These are phyloP conservation scores for Erythrophleum fordii DNA, from an alignment of 306 rosid genomes.

Conservation along the genomic window DNA sequence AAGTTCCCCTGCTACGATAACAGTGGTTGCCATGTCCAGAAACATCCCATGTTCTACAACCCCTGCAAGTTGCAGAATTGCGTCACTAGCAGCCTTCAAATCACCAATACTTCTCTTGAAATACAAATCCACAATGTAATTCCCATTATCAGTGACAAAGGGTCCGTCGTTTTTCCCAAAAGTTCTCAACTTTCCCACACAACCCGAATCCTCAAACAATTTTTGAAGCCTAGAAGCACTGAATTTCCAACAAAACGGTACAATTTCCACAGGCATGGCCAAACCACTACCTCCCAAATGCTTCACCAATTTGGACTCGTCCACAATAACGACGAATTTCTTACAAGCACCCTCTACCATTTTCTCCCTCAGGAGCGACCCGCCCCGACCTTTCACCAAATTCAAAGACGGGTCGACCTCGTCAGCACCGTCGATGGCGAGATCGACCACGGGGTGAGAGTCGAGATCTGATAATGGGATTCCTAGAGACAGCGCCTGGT, in stretches of 20 bases:
- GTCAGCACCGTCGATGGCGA: slow-evolving; percentile 92
- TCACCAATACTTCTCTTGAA: slow-evolving; percentile 72
- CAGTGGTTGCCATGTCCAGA: slow-evolving; percentile 83
- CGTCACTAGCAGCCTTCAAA: slow-evolving; percentile 75
- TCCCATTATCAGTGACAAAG: slow-evolving; percentile 78
- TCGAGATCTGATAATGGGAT: slow-evolving; percentile 84
- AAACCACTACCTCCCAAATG: slow-evolving; percentile 73
- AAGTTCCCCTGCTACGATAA: slow-evolving; percentile 84
- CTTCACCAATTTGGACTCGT: slow-evolving; percentile 77
- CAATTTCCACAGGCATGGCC: slow-evolving; percentile 88
- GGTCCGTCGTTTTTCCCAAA: slow-evolving; percentile 50
- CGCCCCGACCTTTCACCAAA: slow-evolving; percentile 88
- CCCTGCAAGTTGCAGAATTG: slow-evolving; percentile 72
- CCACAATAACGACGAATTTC: slow-evolving; percentile 79
- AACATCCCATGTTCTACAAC: slow-evolving; percentile 97
- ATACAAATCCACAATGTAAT: slow-evolving; percentile 77
- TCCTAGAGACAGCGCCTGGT: slow-evolving; percentile 71
- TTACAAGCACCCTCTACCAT: slow-evolving; percentile 82
- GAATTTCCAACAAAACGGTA: slow-evolving; percentile 80
- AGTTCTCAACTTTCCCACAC: slow-evolving; percentile 71
- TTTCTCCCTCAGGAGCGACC: slow-evolving; percentile 81
- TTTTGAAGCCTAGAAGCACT: slow-evolving; percentile 58
- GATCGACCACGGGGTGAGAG: slow-evolving; percentile 69
- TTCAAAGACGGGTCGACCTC: slow-evolving; percentile 81
- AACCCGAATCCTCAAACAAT: slow-evolving; percentile 61